Evolutionary conservation across 768 basidiomycete genomes (phyloP).

Genomic region (Suillus spraguei): DNA sequence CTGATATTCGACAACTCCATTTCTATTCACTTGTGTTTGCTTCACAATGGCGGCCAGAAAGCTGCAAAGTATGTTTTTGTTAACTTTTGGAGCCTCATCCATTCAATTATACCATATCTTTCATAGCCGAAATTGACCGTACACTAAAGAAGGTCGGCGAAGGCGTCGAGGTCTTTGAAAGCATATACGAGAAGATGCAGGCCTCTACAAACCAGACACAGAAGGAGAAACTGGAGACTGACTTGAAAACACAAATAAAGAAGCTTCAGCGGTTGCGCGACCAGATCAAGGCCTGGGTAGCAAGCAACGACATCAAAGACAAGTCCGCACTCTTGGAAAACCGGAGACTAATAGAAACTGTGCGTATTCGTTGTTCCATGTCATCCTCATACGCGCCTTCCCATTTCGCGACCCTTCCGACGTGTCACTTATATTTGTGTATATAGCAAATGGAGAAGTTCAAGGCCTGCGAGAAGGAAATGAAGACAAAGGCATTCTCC

Average conservation of each 20-base stretch:
- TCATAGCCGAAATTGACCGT: slow-evolving; percentile 94
- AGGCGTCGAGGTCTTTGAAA: slow-evolving; percentile 94
- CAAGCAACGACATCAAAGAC: slow-evolving; percentile 99
- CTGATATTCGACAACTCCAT: slow-evolving; percentile 13
- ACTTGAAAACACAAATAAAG: slow-evolving; percentile 99
- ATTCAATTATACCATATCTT: slow-evolving; percentile 6
- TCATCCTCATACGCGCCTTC: neutral
- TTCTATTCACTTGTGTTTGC: slow-evolving; percentile 19
- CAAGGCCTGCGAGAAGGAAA: slow-evolving; percentile 99
- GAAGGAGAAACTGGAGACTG: slow-evolving; percentile 96
- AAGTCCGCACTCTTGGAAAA: slow-evolving; percentile 91
- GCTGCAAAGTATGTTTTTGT: slow-evolving; percentile 67
- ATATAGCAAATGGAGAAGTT: slow-evolving; percentile 99
- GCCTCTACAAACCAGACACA: slow-evolving; percentile 94
- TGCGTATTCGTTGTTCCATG: slow-evolving; percentile 42
- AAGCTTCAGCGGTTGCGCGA: slow-evolving; percentile 82
- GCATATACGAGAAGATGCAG: slow-evolving; percentile 98
- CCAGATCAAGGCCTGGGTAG: slow-evolving; percentile 95
- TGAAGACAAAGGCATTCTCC: slow-evolving; percentile 99
- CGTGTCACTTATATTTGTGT: slow-evolving; percentile 16
- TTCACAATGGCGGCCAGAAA: slow-evolving; percentile 85
- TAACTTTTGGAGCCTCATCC: too few relatives aligned
- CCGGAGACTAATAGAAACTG: slow-evolving; percentile 95
- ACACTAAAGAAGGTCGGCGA: slow-evolving; percentile 96
- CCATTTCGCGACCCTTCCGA: slow-evolving; percentile 18